Percentiles rank a stretch among this genome's conserved stretches.
phyloP scores from a whole-genome alignment of 1,284 basidiomycete genomes.

The Pterula multifida region DNA sequence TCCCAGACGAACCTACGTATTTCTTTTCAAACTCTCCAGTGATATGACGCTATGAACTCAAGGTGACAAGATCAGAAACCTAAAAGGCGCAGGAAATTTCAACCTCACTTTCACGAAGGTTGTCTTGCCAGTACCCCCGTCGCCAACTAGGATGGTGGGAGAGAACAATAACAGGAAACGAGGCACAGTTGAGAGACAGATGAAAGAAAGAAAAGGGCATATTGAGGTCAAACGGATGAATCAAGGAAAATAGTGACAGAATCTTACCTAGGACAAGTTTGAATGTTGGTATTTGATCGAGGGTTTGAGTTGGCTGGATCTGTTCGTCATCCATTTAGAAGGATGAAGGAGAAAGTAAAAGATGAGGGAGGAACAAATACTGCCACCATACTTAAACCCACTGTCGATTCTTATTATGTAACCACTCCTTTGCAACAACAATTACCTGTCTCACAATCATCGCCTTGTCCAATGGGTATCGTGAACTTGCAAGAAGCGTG shows the following conservation, averaged over 20 bases:
- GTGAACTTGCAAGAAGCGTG: conserved; percentile 48
- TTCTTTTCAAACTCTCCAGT: conserved; percentile 99
- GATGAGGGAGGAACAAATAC: background rate
- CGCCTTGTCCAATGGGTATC: conserved; percentile 64
- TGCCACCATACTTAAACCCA: background rate
- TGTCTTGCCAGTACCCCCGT: conserved; percentile 97
- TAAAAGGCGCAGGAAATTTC: conserved; percentile 13
- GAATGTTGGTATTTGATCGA: conserved; percentile 95
- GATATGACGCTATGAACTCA: conserved; percentile 73
- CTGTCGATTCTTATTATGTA: background rate
- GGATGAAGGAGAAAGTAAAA: conserved; percentile 8
- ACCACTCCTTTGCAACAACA: background rate
- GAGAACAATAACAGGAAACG: conserved; percentile 17
- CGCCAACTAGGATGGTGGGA: conserved; percentile 64
- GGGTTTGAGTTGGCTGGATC: no score
- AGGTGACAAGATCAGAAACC: conserved; percentile 22
- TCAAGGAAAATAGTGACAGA: conserved; percentile 11
- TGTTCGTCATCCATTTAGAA: conserved; percentile 30
- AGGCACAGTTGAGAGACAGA: conserved; percentile 11
- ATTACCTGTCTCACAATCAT: no score
- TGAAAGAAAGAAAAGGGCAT: conserved; percentile 10
- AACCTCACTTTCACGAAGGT: conserved; percentile 86
- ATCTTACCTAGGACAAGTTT: conserved; percentile 93
- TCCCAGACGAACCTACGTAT: conserved; percentile 75
- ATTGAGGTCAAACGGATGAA: conserved; percentile 10